These are phyloP conservation scores for Detonula confervacea DNA, from an alignment of 352 stramenopile species.

Conservation along the genomic window DNA sequence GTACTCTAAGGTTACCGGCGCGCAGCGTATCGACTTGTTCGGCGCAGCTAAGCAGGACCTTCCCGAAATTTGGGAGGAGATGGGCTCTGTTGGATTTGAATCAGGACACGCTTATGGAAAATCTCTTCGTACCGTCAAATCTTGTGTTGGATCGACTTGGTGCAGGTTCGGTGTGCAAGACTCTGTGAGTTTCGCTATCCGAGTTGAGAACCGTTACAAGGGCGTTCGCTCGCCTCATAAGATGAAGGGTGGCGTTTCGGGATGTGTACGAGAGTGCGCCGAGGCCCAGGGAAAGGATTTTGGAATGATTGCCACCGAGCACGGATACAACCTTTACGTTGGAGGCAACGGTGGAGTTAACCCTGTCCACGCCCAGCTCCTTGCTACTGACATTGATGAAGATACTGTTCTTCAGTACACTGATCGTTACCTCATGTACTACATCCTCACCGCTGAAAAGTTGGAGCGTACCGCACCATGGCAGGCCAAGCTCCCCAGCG, in stretches of 20 bases:
- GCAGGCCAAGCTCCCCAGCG: constrained; percentile 87
- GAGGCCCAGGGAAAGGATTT: constrained; percentile 93
- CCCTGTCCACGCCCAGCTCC: constrained; percentile 87
- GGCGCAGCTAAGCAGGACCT: constrained; percentile 91
- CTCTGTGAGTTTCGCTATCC: constrained; percentile 90
- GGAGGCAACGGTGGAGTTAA: constrained; percentile 90
- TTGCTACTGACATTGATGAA: constrained; percentile 87
- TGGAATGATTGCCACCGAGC: constrained; percentile 91
- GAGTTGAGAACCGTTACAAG: constrained; percentile 92
- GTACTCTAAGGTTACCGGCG: constrained; percentile 94
- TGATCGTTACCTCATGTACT: constrained; percentile 92
- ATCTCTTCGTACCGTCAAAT: constrained; percentile 91
- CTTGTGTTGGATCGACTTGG: constrained; percentile 92
- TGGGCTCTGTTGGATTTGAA: constrained; percentile 91
- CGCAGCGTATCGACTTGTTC: constrained; percentile 92
- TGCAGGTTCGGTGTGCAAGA: constrained; percentile 92
- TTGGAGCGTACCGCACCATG: constrained; percentile 91
- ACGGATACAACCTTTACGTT: constrained; percentile 92
- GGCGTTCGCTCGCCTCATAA: constrained; percentile 92
- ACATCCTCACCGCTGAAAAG: constrained; percentile 89
- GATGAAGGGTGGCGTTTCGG: constrained; percentile 90
- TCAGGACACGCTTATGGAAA: constrained; percentile 93
- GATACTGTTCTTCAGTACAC: constrained; percentile 90
- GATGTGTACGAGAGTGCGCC: constrained; percentile 91
- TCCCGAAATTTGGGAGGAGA: constrained; percentile 90